These are phyloP conservation scores for Pestalotiopsis sp. DNA, from an alignment of 2,329 filamentous ascomycete species.

Conservation along the genomic window DNA sequence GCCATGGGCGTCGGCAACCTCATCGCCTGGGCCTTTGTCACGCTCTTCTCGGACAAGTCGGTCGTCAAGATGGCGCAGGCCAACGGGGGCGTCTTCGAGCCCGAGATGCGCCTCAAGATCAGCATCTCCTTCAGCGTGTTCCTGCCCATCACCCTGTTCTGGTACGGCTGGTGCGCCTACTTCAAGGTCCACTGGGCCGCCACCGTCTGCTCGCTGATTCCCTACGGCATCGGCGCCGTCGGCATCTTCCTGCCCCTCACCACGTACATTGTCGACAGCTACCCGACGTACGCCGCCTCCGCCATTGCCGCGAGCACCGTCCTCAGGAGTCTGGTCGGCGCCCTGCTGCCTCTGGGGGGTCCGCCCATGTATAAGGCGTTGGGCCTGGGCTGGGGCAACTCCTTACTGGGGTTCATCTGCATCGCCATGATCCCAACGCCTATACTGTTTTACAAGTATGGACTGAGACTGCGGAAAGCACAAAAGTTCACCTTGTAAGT, in stretches of 20 bases:
- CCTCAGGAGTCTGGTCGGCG: conserved; percentile 7
- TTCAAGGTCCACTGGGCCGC: conserved; percentile 16
- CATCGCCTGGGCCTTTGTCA: conserved; percentile 31
- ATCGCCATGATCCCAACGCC: conserved; percentile 10
- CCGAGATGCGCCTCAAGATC: conserved; percentile 36
- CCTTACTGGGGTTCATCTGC: conserved; percentile 11
- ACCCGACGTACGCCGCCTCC: conserved; percentile 11
- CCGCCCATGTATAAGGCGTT: conserved; percentile 10
- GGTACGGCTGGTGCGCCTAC: conserved; percentile 39
- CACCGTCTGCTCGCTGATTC: conserved; percentile 3
- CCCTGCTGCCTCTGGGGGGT: conserved; percentile 5
- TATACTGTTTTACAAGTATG: conserved; percentile 10
- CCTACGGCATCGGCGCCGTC: conserved; percentile 5
- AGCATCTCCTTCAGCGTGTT: conserved; percentile 32
- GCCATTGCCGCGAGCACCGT: conserved; percentile 11
- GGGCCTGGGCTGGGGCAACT: conserved; percentile 11
- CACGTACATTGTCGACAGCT: conserved; percentile 11
- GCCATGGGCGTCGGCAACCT: conserved; percentile 45
- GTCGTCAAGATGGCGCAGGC: conserved; percentile 40
- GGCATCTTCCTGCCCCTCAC: conserved; percentile 9
- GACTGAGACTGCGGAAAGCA: conserved; percentile 6
- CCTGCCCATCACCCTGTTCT: conserved; percentile 39
- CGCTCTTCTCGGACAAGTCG: conserved; percentile 36
- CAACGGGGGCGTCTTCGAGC: conserved; percentile 21
- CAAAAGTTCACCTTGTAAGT: conserved; percentile 6